Evolutionary conservation across 2,329 filamentous ascomycete species (phyloP).

Genomic region (Chalaropsis thielavioides): DNA sequence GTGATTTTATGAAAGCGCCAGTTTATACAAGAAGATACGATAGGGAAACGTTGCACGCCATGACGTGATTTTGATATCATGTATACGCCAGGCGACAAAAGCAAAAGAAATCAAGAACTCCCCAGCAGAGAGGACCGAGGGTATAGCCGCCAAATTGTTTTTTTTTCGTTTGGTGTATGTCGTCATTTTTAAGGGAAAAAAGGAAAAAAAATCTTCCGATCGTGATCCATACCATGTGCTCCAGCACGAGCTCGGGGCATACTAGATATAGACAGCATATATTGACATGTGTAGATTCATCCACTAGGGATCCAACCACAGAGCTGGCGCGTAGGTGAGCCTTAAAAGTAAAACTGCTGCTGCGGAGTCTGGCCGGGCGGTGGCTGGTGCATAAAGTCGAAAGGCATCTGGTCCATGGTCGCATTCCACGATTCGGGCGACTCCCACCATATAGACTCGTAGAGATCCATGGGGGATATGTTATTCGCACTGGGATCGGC

Average conservation of each 20-base stretch:
- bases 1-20: too few relatives aligned
- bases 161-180: not conserved
- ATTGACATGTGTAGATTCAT: too few relatives aligned
- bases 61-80: not conserved
- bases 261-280: too few relatives aligned
- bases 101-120: not conserved
- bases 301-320: not conserved
- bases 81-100: not conserved
- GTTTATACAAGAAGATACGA: conserved; percentile 3
- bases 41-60: not conserved
- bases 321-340: not conserved
- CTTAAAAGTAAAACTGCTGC: conserved; percentile 42
- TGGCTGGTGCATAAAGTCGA: conserved; percentile 45
- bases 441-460: conserved; percentile 55
- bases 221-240: too few relatives aligned
- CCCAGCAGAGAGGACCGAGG: not conserved
- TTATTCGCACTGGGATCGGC: conserved; percentile 40
- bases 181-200: not conserved
- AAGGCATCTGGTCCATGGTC: conserved; percentile 42
- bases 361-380: conserved; percentile 44
- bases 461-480: conserved; percentile 53
- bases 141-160: conserved; percentile 13
- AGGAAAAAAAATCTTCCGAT: not conserved
- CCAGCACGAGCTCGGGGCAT: too few relatives aligned
- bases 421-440: conserved; percentile 45